These are phyloP conservation scores for Lathyrus aphaca DNA, from an alignment of 306 rosid species.

Conservation along the genomic window DNA sequence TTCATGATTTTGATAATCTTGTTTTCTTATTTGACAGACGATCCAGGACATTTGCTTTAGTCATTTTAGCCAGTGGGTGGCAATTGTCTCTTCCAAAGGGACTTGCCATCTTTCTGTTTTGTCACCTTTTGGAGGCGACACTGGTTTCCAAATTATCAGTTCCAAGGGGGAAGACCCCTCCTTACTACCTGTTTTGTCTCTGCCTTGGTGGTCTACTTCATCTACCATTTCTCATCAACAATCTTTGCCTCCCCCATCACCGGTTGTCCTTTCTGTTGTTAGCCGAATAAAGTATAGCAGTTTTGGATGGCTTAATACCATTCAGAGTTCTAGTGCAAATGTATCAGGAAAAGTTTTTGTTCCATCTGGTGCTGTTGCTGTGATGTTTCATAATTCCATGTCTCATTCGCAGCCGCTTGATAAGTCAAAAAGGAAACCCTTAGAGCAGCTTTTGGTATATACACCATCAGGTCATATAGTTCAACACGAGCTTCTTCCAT, in stretches of 20 bases:
- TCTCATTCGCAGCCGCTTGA: constrained; percentile 49
- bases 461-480: constrained; percentile 94
- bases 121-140: constrained; percentile 90
- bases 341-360: constrained; percentile 81
- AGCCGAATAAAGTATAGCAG: constrained; percentile 92
- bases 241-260: constrained; percentile 71
- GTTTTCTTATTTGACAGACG: constrained; percentile 55
- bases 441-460: constrained; percentile 82
- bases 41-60: constrained; percentile 97
- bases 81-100: constrained; percentile 88
- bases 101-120: constrained; percentile 85
- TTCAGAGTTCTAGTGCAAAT: constrained; percentile 57
- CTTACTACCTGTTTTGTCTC: constrained; percentile 65
- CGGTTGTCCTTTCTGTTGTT: constrained; percentile 77
- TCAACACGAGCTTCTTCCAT: constrained; percentile 81
- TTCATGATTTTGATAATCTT: constrained; percentile 13
- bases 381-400: constrained; percentile 80
- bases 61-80: constrained; percentile 86
- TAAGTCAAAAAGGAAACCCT: constrained; percentile 55
- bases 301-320: constrained; percentile 90
- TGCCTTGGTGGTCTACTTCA: constrained; percentile 88
- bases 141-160: constrained; percentile 68
- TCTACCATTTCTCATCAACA: constrained; percentile 58
- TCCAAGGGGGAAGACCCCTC: constrained; percentile 68
- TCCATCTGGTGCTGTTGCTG: constrained; percentile 94